Evolutionary conservation across 1,284 basidiomycete genomes (phyloP), one percentile per base, ranked within the genome.

Genomic region (Grifola frondosa): DNA sequence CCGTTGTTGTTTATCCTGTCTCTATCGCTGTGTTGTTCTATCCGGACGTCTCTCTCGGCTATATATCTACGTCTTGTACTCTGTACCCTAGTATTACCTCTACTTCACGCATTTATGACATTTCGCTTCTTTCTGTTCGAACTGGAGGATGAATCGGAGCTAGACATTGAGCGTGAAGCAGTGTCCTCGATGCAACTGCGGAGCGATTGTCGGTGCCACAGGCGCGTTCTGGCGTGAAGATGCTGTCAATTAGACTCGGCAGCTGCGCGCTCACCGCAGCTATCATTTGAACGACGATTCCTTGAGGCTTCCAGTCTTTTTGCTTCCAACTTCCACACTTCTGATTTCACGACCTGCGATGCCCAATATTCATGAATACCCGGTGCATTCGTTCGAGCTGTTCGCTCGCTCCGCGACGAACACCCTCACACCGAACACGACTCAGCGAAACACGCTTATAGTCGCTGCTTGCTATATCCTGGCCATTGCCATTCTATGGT

Each of bases 401-500:
- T 61, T 62, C 40, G 49, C 66, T 30, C 68, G 75, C 53, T 65
- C 68, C 46, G 61, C 60, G 20, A 42, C 46, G 40, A 58, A 65
- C 29, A 49, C 57, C 28, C 58, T 89, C 26, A 77, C 75, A n/a
- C 87, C 87, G 2, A 87, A 78, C 52, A 67, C 65, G 15, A 89
- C 88, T 3, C 88, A 91, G 60, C 70, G 73, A 52, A 80, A 70
- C n/a, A 91, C 88, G 0, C 67, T 91, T 37, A 88, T 91, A 44
- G 81, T 88, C 20, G 87, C 88, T 1, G 87, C 77, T 9, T 74
- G 73, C 32, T 91, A 91, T 63, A 71, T 90, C 42, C 34, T 90
- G 28, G 73, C 67, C 5, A 91, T 91, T 59, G 83, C 70, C 13
- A 79, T 91, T 42, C 65, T 91, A 51, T 90, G 88, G 87, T 86